phyloP scores from a whole-genome alignment of 2,329 filamentous ascomycete species.

The Venturia carpophila region DNA sequence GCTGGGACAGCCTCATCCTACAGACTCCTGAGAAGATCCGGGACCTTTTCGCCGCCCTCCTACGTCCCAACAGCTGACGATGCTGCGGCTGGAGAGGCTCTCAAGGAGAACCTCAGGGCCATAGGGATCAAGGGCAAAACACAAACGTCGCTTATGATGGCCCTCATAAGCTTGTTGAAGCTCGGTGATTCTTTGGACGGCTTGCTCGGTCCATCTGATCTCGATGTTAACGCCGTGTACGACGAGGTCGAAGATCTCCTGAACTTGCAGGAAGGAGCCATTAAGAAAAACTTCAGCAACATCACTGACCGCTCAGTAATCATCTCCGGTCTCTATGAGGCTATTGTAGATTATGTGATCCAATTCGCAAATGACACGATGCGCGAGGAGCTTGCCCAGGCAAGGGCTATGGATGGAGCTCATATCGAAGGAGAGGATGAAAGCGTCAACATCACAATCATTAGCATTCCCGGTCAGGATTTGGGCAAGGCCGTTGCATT shows the following conservation, averaged over 20 bases:
- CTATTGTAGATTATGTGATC: constrained; percentile 91
- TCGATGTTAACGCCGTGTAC: constrained; percentile 75
- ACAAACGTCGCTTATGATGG: constrained; percentile 76
- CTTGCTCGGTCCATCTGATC: constrained; percentile 59
- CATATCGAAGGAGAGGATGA: constrained; percentile 59
- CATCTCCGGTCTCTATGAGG: constrained; percentile 83
- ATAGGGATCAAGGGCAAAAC: constrained; percentile 88
- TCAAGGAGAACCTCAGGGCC: constrained; percentile 74
- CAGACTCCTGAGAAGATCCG: constrained; percentile 68
- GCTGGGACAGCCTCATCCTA: constrained; percentile 73
- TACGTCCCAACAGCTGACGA: constrained; percentile 93
- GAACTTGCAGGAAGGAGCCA: constrained; percentile 78
- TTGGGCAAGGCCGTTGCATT: constrained; percentile 84
- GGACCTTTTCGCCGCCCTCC: constrained; percentile 75
- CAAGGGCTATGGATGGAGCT: constrained; percentile 35
- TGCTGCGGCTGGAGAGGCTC: constrained; percentile 85
- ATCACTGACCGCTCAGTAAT: constrained; percentile 69
- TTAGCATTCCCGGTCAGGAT: constrained; percentile 73
- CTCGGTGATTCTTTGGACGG: constrained; percentile 87
- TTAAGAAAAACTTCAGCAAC: constrained; percentile 70
- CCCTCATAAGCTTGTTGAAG: constrained; percentile 78
- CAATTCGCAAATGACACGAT: constrained; percentile 82
- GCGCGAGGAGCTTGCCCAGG: constrained; percentile 60
- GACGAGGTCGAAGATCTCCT: constrained; percentile 84
- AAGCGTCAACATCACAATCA: constrained; percentile 78